Evolutionary conservation across 257 asterid species (phyloP).

Genomic region (Schizonepeta tenuifolia): DNA sequence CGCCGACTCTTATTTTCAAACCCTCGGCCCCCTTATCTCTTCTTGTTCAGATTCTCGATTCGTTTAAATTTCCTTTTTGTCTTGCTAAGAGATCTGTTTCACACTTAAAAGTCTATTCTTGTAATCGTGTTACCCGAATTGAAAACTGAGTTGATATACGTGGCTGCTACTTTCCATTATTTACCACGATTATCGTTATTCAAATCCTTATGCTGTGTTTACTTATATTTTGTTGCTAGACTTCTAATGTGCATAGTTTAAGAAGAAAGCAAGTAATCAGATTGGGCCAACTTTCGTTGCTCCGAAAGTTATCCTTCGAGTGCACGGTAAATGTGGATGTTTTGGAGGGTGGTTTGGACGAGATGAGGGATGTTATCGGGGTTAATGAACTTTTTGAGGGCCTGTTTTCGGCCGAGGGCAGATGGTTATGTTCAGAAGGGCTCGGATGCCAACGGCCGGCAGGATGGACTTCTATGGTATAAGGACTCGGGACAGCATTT

Average conservation of each 20-base stretch:
- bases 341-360: constrained; percentile 58
- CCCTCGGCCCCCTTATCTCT: constrained; percentile 26
- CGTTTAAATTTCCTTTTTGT: not conserved
- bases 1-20: constrained; percentile 38
- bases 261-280: not conserved
- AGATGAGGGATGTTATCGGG: constrained; percentile 80
- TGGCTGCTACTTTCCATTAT: not conserved
- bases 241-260: constrained; percentile 12
- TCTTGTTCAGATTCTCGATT: constrained; percentile 33
- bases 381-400: constrained; percentile 69
- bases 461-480: constrained; percentile 81
- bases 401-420: constrained; percentile 71
- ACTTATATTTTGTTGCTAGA: constrained; percentile 36
- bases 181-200: constrained; percentile 7
- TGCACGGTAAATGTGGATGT: constrained; percentile 46
- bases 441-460: constrained; percentile 59
- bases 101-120: constrained; percentile 30
- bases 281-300: constrained; percentile 22
- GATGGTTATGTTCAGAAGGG: constrained; percentile 49
- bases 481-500: constrained; percentile 75
- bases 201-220: constrained; percentile 35
- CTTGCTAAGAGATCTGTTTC: constrained; percentile 43
- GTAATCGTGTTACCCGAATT: constrained; percentile 12
- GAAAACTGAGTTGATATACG: not conserved
- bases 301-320: constrained; percentile 22